Evolutionary conservation across 2,329 filamentous ascomycete species (phyloP), one percentile per base, ranked within the genome.

Genomic region (Capronia coronata): DNA sequence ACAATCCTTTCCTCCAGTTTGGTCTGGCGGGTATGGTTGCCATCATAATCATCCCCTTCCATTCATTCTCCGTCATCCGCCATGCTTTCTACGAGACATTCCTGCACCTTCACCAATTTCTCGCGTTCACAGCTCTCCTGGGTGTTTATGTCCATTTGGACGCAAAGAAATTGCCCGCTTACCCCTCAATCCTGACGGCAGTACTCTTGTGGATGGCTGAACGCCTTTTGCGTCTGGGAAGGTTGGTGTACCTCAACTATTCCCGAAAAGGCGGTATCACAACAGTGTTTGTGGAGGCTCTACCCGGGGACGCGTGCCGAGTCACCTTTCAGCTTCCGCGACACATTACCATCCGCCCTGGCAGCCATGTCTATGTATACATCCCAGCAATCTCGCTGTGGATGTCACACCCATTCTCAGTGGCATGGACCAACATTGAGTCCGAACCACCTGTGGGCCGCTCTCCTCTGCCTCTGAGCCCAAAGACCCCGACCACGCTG

Each of bases 351-450:
- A 73, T 78, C 57, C 64, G 67, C 27, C 76, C 79, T 3, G 79
- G 79, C 44, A 75, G 74, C 61, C 78, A 82, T 61, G 77, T 80
- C 8, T 80, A 78, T 63, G 73, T 75, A 49, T 82, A 81, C 65
- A 71, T 82, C 48, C 79, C 79, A 2, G 64, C 61, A 42, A 59
- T 73, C 40, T 66, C 71, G 3, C 59, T 63, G 51, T 74, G 71
- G 71, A 72, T 72, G 68, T 73, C 71, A 0, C 71, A 74, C 55
- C 71, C 71, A 1, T 74, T 74, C 56, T 73, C 70, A 9, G 67
- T 73, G 9, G 71, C 71, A 11, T 74, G 71, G 71, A 65, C 66
- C 6, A 68, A 72, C 42, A 51, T 56, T 10, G 60, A 50, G 43
- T 59, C 60, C 23, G 51, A 61, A 44, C 53, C 54, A 38, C 51